phyloP scores from a whole-genome alignment of 768 basidiomycete genomes.

The Aureoboletus auriporus region DNA sequence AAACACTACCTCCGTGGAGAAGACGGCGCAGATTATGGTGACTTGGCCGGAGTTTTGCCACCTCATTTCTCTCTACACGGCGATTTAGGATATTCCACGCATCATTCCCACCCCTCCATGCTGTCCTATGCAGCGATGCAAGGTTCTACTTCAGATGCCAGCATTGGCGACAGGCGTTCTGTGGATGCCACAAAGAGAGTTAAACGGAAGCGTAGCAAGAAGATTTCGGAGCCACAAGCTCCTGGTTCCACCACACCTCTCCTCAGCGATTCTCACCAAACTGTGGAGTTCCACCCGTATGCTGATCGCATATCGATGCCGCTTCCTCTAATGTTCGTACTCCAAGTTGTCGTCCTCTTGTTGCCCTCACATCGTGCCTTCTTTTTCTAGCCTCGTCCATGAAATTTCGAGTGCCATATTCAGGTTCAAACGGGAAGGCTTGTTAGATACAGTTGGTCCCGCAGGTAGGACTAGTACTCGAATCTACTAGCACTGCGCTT shows the following conservation, averaged over 20 bases:
- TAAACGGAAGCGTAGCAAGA: slow-evolving; percentile 68
- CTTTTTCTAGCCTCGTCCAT: slow-evolving; percentile 62
- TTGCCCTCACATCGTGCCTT: neutral
- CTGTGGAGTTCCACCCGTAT: slow-evolving; percentile 57
- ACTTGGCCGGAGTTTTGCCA: slow-evolving; percentile 67
- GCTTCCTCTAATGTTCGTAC: slow-evolving; percentile 69
- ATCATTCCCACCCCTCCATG: slow-evolving; percentile 25
- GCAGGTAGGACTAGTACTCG: slow-evolving; percentile 49
- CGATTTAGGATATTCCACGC: slow-evolving; percentile 39
- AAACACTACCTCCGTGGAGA: slow-evolving; percentile 85
- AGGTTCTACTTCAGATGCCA: slow-evolving; percentile 28
- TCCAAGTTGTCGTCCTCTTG: neutral
- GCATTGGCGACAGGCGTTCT: slow-evolving; percentile 16
- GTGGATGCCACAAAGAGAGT: slow-evolving; percentile 64
- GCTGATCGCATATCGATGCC: slow-evolving; percentile 65
- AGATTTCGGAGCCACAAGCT: slow-evolving; percentile 27
- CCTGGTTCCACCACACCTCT: slow-evolving; percentile 56
- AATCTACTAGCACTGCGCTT: neutral
- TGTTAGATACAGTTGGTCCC: slow-evolving; percentile 85
- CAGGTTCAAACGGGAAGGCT: slow-evolving; percentile 72
- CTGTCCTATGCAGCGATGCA: slow-evolving; percentile 42
- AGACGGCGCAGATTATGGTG: slow-evolving; percentile 66
- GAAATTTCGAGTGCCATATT: slow-evolving; percentile 71
- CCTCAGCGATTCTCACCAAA: slow-evolving; percentile 49
- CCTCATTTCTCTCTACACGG: slow-evolving; percentile 49